These are phyloP conservation scores for Spirogloea muscicola DNA, from an alignment of 139 green algal genomes.

Conservation along the genomic window DNA sequence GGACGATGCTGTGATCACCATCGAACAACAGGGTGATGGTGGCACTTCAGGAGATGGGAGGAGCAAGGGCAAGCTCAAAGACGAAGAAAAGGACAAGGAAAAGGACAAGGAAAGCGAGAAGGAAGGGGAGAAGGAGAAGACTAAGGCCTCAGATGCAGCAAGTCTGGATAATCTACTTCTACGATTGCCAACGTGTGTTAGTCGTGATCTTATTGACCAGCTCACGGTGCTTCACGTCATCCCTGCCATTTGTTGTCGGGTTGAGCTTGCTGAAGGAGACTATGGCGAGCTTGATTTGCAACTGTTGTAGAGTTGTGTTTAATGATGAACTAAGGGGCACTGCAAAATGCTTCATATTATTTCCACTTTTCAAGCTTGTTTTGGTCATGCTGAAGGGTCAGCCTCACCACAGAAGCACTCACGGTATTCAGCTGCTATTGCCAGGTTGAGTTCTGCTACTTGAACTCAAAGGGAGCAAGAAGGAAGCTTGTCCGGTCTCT, in stretches of 20 bases:
- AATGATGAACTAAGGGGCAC: too few relatives aligned
- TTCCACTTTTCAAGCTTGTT: too few relatives aligned
- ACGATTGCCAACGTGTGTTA: slow-evolving; percentile 67
- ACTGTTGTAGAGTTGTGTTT: too few relatives aligned
- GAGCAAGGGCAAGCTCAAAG: neutral
- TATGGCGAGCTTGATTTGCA: too few relatives aligned
- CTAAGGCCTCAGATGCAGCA: slow-evolving; percentile 18
- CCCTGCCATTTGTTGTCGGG: neutral
- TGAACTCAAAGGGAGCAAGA: slow-evolving; percentile 71
- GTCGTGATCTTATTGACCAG: slow-evolving; percentile 72
- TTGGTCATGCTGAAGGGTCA: too few relatives aligned
- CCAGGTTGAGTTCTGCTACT: slow-evolving; percentile 81
- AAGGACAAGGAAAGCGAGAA: slow-evolving; percentile 2
- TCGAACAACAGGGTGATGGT: too few relatives aligned
- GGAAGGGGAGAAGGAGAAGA: neutral
- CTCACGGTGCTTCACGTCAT: slow-evolving; percentile 48
- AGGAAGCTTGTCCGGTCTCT: slow-evolving; percentile 64
- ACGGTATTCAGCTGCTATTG: too few relatives aligned
- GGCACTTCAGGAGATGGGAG: neutral
- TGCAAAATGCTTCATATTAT: too few relatives aligned
- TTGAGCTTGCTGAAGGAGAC: too few relatives aligned
- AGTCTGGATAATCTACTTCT: slow-evolving; percentile 68
- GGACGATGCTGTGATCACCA: too few relatives aligned
- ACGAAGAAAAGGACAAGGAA: slow-evolving; percentile 3
- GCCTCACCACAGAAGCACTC: too few relatives aligned